Evolutionary conservation across 73 alveolate species (phyloP).

Genomic region (Halteria grandinella): DNA sequence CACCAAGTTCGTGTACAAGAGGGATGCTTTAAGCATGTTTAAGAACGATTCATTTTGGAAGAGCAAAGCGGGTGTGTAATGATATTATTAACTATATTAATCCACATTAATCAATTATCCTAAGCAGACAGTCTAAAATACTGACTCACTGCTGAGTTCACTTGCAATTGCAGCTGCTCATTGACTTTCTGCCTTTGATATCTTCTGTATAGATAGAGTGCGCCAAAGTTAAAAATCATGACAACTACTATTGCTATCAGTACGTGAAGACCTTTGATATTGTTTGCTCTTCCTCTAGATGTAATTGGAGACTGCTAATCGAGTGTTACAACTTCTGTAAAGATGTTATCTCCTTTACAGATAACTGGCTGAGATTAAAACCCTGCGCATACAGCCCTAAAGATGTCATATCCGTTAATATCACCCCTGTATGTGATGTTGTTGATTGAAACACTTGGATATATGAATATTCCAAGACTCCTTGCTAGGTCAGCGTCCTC

Average conservation of each 20-base stretch:
- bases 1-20: slow-evolving; percentile 42
- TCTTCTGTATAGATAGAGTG: slow-evolving; percentile 47
- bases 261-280: neutral
- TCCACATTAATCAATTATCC: too few relatives aligned
- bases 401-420: slow-evolving; percentile 56
- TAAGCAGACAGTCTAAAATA: slow-evolving; percentile 36
- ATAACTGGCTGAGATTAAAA: slow-evolving; percentile 48
- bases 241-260: neutral
- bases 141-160: slow-evolving; percentile 64
- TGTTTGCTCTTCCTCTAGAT: too few relatives aligned
- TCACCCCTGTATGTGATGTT: slow-evolving; percentile 70
- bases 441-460: slow-evolving; percentile 60
- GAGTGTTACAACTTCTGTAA: too few relatives aligned
- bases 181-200: slow-evolving; percentile 18
- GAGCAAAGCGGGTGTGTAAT: neutral
- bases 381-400: slow-evolving; percentile 64
- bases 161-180: slow-evolving; percentile 47
- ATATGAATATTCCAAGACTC: slow-evolving; percentile 1
- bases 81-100: neutral
- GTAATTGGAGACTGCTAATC: too few relatives aligned
- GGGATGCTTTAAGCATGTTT: slow-evolving; percentile 42
- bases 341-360: slow-evolving; percentile 41
- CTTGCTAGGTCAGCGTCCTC: slow-evolving; percentile 4
- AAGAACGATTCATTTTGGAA: slow-evolving; percentile 61
- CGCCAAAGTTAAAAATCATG: neutral